A percentile compares a stretch with the other conserved stretches of the same genome.
These are phyloP conservation scores for Amaranthus cruentus DNA, from an alignment of 148 eudicot species.

Conservation along the genomic window DNA sequence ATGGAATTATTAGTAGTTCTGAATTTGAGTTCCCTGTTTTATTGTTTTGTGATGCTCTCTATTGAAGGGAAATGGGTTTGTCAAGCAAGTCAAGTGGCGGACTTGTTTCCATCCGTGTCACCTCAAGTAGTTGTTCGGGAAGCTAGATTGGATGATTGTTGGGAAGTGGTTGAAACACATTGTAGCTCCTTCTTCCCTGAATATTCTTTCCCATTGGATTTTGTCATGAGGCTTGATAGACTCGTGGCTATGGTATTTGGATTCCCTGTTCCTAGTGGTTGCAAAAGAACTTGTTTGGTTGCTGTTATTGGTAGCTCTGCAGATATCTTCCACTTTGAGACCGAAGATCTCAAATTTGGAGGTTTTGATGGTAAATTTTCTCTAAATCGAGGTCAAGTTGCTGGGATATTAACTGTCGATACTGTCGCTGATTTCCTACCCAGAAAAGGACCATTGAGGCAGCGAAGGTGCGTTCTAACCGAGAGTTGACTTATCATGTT, in stretches of 20 bases:
- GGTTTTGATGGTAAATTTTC: conserved; percentile 64
- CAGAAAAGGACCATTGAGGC: conserved; percentile 80
- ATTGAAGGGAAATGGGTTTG: conserved; percentile 63
- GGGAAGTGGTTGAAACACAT: conserved; percentile 99
- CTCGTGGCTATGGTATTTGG: conserved; percentile 73
- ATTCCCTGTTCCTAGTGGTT: conserved; percentile 67
- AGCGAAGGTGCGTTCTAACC: conserved; percentile 57
- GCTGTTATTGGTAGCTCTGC: conserved; percentile 61
- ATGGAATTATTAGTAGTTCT: background rate
- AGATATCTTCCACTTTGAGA: conserved; percentile 46
- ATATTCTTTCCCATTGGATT: conserved; percentile 81
- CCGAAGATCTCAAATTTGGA: conserved; percentile 68
- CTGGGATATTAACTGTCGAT: conserved; percentile 93
- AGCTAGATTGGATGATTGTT: conserved; percentile 84
- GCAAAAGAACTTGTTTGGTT: conserved; percentile 84
- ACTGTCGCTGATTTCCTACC: conserved; percentile 96
- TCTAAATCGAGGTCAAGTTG: conserved; percentile 64
- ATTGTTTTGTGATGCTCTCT: background rate
- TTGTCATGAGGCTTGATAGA: conserved; percentile 78
- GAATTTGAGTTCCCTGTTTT: background rate
- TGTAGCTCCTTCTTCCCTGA: conserved; percentile 98
- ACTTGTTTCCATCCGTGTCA: conserved; percentile 59
- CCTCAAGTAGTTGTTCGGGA: conserved; percentile 92
- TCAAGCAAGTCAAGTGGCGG: conserved; percentile 81
- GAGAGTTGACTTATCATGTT: too few species aligned